Evolutionary conservation across 2,329 filamentous ascomycete genomes (phyloP), one percentile per base, ranked within the genome.

Genomic region (Trichoderma aggressivum): DNA sequence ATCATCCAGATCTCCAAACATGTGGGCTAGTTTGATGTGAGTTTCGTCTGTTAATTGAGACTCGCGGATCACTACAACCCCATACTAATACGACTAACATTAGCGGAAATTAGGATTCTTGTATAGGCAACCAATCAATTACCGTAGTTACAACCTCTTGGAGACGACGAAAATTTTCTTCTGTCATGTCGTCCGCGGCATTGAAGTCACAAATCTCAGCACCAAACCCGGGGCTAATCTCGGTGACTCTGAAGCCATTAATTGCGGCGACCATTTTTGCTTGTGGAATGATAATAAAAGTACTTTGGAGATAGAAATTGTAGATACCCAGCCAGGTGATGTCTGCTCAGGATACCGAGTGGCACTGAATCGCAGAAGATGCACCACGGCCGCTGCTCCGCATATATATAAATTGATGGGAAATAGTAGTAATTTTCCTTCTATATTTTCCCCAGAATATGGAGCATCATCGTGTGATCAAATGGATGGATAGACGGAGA

Each of bases 1-100:
- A n/a, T 68, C 67, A 77, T 89, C 87, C 0, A 89, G 82, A 26
- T 87, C 85, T 24, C 87, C 88, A 72, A 89, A 84, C 1, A 79
- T 80, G 3, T 75, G 74, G 18, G 85, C 83, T 75, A 89, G 87
- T 7, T 79, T 78, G 43, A 89, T 81, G 74, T 90, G 88, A 2
- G 78, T 72, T 7, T 80, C 81, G 75, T 89, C 87, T 70, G 83
- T 80, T 11, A 89, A 79, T 16, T 80, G 79, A 1, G 87, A 86
- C 16, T 82, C 75, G 50, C 86, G 85, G 76, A 88, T 84, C 24
- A 87, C 24, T 21, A 70, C 30, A 12, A 70, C 39, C 8, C 83
- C 68, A 34, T 66, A 66, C 68, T 70, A 32, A 16, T 32, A 14
- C 10, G 1, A 5, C n/a, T 7, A 1, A 30, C 16, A n/a, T 34